Base-by-base conservation (phyloP, 352 stramenopile genomes). In the Stephanocyclus meneghinianus region DNA sequence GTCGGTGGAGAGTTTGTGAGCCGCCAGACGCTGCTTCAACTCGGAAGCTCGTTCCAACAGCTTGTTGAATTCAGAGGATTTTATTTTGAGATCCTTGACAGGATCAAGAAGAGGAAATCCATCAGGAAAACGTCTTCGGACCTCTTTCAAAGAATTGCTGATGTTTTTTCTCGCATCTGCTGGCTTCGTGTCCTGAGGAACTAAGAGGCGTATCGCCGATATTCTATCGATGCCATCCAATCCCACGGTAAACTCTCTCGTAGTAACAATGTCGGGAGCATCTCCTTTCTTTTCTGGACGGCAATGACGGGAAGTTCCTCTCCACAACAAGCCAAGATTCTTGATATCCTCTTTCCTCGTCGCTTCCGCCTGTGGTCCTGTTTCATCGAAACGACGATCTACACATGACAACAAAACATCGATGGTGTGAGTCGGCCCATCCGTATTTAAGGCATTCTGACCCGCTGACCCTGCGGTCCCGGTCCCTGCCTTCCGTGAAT, bases 11-110 rank as follows among this genome's bases (percentile, higher is more conserved):
- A 91, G 60, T 65, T 84, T 79, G 65, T 92, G 86, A 16, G 69
- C 26, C 8, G 62, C 44, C 37, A 92, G 64, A 21, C 86, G 71
- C 37, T 85, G 76, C 53, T 76, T 80, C 5, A 94, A 67, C 32
- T 82, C 78, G 13, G 84, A 74, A n/a, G 85, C 85, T 76, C 89
- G 93, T n/a, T 94, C 86, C 50, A 98, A 91, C 42, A 98, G 84
- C 8, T 92, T 96, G 6, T 92, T 89, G 61, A 98, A 98, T 35
- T 95, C 91, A 18, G 94, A 87, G 72, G 96, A 93, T 57, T 95
- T 90, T 56, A 99, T 98, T 69, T 96, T 92, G 80, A 98, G 95
- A 81, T 99, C 96, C 67, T 97, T 93, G 29, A 97, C 88, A 18
- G 96, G 96, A 75, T 98, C 96, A 10, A 98, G 76, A 3, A 98